Base-by-base conservation (phyloP, 2,329 filamentous ascomycete species). In the Boeremia exigua region DNA sequence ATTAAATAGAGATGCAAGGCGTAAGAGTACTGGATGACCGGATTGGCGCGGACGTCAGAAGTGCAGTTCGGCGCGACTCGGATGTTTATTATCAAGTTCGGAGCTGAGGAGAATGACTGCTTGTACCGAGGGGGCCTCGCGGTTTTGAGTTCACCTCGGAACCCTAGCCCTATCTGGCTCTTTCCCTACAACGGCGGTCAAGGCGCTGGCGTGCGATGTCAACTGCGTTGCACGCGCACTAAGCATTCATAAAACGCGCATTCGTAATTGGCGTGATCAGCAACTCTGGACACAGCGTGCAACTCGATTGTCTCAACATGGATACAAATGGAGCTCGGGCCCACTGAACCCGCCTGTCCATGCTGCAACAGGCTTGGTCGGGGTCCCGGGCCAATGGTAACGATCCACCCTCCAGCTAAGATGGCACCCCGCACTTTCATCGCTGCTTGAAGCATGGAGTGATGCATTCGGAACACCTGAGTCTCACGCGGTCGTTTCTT, bases 391-490 rank as follows among this genome's bases (percentile, higher is more conserved):
- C 52, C 59, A 61, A 59, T 58, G 59, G 59, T 46, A 34, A 25
- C 23, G 50, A 39, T 48, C 54, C 46, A 57, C 58, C 28, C 27
- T 32, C 28, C 47, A 52, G 40, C 50, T 37, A 50, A 43, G 53
- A 42, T 50, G 53, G 53, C 44, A 58, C 59, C 59, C 59, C 59
- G 59, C 59, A 61, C 59, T 61, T 56, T 59, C 54, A 54, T 54
- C 45, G 47, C 44, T 48, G 40, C 33, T 27, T 53, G 47, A 58
- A 58, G 47, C 49, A 44, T 30, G 40, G 19, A 50, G 32, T 43
- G 53, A 50, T 56, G 53, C 47, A 29, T 56, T 51, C 47, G 28
- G 53, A 56, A 47, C 47, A 56, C 46, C 47, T 56, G 47, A 46
- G 42, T 50, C 47, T 51, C 47, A 56, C 53, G 53, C 53, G 47